Percentiles rank a stretch among this genome's conserved stretches.
Evolutionary conservation across 768 basidiomycete species (phyloP).

Genomic region (Auriculariales sp.): DNA sequence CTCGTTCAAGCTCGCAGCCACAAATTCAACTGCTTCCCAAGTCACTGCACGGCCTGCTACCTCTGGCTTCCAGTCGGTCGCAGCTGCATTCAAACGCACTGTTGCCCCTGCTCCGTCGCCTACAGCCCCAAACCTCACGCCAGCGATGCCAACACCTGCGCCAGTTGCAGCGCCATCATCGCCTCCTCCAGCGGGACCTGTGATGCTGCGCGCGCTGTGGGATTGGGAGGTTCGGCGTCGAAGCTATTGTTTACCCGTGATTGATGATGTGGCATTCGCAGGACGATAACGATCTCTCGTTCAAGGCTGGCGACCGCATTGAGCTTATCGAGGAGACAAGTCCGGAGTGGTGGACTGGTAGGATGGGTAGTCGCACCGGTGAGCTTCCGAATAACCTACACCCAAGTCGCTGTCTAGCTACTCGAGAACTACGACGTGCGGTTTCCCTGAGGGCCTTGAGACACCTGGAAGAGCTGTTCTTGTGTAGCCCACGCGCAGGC

Average conservation of each 20-base stretch:
- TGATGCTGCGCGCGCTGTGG: constrained; percentile 7
- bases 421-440: too few relatives aligned
- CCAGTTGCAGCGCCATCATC: not conserved
- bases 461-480: too few relatives aligned
- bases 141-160: constrained; percentile 32
- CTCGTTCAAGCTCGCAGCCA: constrained; percentile 27
- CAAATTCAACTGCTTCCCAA: constrained; percentile 7
- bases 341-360: constrained; percentile 79
- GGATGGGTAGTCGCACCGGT: constrained; percentile 39
- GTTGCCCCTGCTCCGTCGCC: constrained; percentile 10
- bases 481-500: too few relatives aligned
- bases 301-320: constrained; percentile 60
- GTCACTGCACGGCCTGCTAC: constrained; percentile 9
- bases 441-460: too few relatives aligned
- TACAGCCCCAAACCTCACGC: not conserved
- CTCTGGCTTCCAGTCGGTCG: not conserved
- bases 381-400: constrained; percentile 68
- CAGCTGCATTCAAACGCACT: constrained; percentile 3
- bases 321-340: constrained; percentile 71
- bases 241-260: constrained; percentile 8
- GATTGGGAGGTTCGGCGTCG: constrained; percentile 37
- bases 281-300: constrained; percentile 71
- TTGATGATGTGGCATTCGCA: constrained; percentile 15
- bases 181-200: constrained; percentile 4
- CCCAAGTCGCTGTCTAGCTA: too few relatives aligned